Conservation (phyloP, 2,329 filamentous ascomycete genomes). For the Leptographium flavum region DNA sequence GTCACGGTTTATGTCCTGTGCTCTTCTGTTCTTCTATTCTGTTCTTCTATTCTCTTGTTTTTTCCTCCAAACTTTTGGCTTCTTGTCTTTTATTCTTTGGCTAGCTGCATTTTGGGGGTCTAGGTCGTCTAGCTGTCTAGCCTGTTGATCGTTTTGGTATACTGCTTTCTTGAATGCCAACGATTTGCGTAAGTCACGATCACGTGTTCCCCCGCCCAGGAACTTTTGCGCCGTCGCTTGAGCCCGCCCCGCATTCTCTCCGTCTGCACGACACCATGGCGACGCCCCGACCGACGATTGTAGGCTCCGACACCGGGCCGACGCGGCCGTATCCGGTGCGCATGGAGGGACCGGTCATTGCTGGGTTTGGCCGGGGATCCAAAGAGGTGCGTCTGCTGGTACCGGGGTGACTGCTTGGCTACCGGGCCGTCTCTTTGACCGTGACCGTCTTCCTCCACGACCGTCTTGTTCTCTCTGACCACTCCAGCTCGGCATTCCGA, state of each 20-base stretch:
- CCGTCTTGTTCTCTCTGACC: neutral
- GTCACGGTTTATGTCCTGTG: no score
- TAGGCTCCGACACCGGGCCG: conserved; percentile 62
- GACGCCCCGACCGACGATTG: conserved; percentile 47
- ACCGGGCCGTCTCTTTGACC: neutral
- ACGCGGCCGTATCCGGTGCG: conserved; percentile 66
- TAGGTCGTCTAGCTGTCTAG: neutral
- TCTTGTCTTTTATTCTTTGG: neutral
- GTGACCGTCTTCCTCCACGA: neutral
- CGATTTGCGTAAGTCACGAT: no score
- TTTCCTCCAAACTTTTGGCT: neutral
- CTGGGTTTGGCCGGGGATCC: conserved; percentile 85
- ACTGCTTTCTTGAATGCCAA: no score
- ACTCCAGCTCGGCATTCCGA: conserved; percentile 80
- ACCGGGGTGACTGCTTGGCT: neutral
- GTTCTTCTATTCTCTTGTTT: no score
- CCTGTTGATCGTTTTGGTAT: neutral
- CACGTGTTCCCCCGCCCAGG: neutral
- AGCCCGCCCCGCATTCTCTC: no score
- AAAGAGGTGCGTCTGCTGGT: conserved; percentile 55
- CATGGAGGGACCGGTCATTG: conserved; percentile 77
- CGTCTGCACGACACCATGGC: no score
- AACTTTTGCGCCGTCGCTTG: no score
- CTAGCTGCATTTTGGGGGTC: neutral
- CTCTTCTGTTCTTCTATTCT: no score